These are phyloP conservation scores for Diaporthe eres DNA, from an alignment of 2,329 filamentous ascomycete genomes.

Conservation along the genomic window DNA sequence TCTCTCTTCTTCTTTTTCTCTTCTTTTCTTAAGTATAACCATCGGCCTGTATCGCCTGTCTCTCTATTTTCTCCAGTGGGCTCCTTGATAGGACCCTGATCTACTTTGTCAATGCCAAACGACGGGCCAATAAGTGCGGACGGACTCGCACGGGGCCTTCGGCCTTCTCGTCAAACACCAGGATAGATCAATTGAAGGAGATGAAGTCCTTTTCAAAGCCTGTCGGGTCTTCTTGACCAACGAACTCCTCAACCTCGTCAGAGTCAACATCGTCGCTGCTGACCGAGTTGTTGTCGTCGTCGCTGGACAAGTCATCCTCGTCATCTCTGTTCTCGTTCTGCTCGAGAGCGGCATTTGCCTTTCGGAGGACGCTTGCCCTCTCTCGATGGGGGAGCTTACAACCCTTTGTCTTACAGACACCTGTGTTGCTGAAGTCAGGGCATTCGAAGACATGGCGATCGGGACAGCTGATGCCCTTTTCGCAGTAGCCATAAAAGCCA, in stretches of 20 bases:
- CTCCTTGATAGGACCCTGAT: not conserved
- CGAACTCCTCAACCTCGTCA: conserved; percentile 78
- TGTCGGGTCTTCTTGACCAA: conserved; percentile 68
- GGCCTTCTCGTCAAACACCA: not conserved
- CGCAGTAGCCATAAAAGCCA: conserved; percentile 89
- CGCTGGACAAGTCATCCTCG: conserved; percentile 81
- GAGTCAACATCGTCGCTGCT: conserved; percentile 86
- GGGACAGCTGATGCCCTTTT: conserved; percentile 81
- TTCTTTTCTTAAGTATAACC: not conserved
- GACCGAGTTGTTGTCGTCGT: conserved; percentile 77
- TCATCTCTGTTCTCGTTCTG: conserved; percentile 62
- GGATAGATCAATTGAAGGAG: conserved; percentile 39
- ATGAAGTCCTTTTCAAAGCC: conserved; percentile 75
- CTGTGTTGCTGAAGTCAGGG: conserved; percentile 93
- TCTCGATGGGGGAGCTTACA: conserved; percentile 92
- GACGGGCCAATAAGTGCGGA: not conserved
- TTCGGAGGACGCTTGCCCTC: conserved; percentile 84
- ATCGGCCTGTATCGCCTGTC: not conserved
- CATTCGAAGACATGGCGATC: conserved; percentile 94
- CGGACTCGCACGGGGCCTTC: conserved; percentile 2
- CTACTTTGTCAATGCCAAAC: conserved; percentile 33
- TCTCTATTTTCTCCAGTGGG: not conserved
- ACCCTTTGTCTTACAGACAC: conserved; percentile 82
- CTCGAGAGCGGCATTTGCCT: conserved; percentile 67
- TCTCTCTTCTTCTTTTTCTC: not conserved